Conservation (phyloP, 345 rosid genomes). For the Moringa oleifera region DNA sequence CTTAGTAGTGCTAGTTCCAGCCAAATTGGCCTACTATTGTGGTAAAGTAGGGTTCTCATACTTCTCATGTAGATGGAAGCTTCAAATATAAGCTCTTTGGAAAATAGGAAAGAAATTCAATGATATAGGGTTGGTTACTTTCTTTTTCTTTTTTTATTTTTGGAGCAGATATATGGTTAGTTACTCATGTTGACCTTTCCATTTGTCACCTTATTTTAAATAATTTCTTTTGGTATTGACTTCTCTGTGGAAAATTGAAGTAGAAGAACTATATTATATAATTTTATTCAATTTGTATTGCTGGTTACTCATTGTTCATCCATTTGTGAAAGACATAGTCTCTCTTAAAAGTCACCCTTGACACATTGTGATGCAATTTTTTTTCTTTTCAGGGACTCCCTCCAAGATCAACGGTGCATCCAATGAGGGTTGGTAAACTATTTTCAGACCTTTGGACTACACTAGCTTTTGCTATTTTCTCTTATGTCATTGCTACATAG, state of each 20-base stretch:
- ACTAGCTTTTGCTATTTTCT: slow-evolving; percentile 16
- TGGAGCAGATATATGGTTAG: no score
- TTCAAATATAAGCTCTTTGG: no score
- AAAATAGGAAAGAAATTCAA: not conserved
- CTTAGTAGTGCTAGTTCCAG: not conserved
- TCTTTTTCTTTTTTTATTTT: no score
- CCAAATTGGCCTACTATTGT: not conserved
- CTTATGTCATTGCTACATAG: slow-evolving; percentile 7
- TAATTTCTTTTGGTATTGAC: not conserved
- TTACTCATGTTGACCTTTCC: slow-evolving; percentile 4
- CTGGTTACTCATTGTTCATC: not conserved
- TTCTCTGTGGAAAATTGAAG: no score
- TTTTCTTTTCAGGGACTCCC: slow-evolving; percentile 76
- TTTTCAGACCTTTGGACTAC: slow-evolving; percentile 18
- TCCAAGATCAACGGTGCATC: slow-evolving; percentile 97
- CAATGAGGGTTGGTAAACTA: slow-evolving; percentile 91
- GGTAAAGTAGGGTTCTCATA: not conserved
- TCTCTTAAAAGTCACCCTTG: not conserved
- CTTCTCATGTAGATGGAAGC: not conserved
- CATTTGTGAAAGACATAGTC: not conserved
- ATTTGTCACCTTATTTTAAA: not conserved
- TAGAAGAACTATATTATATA: no score
- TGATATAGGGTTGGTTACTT: slow-evolving; percentile 6
- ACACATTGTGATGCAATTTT: not conserved
- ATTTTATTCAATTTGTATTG: not conserved